Evolutionary conservation across 257 asterid genomes (phyloP), one percentile per base, ranked within the genome.

Genomic region (Primulina tabacum): DNA sequence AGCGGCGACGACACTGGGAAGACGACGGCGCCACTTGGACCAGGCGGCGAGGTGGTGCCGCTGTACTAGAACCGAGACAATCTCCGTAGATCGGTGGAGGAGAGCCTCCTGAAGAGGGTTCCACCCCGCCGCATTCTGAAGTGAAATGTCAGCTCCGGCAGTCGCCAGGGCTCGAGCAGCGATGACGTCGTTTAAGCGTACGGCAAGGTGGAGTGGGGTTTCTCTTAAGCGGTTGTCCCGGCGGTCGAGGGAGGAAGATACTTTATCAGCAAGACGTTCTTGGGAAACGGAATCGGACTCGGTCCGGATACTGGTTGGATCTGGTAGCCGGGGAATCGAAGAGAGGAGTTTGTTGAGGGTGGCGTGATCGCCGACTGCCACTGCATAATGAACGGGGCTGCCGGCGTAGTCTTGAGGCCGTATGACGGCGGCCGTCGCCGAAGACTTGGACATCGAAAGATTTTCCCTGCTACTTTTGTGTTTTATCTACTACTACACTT

Each of bases 111-210:
- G 99, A 2, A 93, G 71, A 0, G 99, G 89, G 35, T 83, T 90
- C 99, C 99, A 93, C 0, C 99, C 99, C 8, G 94, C 87, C 52
- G 90, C 87, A 63, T 90, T 93, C 85, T 93, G 99, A 7, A 93
- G 92, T 12, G 99, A 83, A 2, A 85, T 76, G 66, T 93, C 90
- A 24, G 99, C 96, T 18, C 99, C 97, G 67, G 97, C 96, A 2
- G 62, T 71, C 32, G 91, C 89, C 6, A 90, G 89, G 0, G 86
- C 74, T 26, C 90, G 82, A 30, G 82, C 89, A 1, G 96, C 82
- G 21, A 76, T 68, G 9, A 89, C 85, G 68, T 89, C 97, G 71
- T 89, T 87, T 73, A 93, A 84, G 55, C 96, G 92, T 50, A 93
- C 96, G 71, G 99, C 95, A 34, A 93, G 92, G 71, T 93, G 99